Base-by-base conservation (phyloP, 257 asterid genomes). In the Striga asiatica region DNA sequence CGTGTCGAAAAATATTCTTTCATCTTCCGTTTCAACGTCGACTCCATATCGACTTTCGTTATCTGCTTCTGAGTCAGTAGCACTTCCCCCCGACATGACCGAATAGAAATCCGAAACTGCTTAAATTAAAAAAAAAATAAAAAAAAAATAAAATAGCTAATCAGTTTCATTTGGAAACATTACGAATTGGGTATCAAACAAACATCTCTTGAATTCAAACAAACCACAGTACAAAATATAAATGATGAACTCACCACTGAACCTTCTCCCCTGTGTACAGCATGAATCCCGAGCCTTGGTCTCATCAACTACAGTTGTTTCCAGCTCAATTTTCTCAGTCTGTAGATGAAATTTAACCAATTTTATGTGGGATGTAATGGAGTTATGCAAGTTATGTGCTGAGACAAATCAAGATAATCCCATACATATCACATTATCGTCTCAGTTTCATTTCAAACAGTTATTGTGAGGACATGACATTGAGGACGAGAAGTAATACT, bases 21-120 rank as follows among this genome's bases (percentile, higher is more conserved):
- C 97, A 16, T 88, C 98, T 60, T 88, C 98, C 61, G 94, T 71
- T 77, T 88, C 98, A 54, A 58, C 75, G 61, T 88, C 95, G 31
- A 73, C 93, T 56, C 91, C 98, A 59, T 72, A 88, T 50, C 72
- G 80, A 61, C 96, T 86, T 76, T 79, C 97, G 65, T 80, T 88
- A 70, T 92, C 98, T 34, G 79, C 86, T 54, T 85, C 98, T 38
- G 98, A 92, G 72, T 92, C 98, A 58, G 91, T 88, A 37, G 76
- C 94, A 68, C 88, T 88, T 58, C 95, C 97, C 72, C 88, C 98
- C 14, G 98, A 92, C 89, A 92, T 67, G 67, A 88, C 88, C 29
- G 98, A 92, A 66, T 92, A 84, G 76, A 92, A 92, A 81, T 92
- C 98, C 88, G 81, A 47, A 66, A 65, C 70, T 43, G 50, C 50